Evolutionary conservation across 352 stramenopile species (phyloP).

Genomic region (Saprolegnia parasitica): DNA sequence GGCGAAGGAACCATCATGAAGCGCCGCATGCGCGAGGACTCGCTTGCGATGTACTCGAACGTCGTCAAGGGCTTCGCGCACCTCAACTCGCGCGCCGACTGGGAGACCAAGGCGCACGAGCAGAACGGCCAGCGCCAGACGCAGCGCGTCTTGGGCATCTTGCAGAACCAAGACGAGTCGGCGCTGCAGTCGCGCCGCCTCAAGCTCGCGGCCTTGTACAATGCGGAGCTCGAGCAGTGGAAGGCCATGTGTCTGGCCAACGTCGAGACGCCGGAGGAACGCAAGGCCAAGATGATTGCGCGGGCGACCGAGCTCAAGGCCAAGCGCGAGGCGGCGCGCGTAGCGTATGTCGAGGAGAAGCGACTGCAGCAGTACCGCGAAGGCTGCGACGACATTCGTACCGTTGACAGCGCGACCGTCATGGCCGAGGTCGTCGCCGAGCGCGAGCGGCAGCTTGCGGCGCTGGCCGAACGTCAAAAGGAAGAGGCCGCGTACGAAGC

Average conservation of each 20-base stretch:
- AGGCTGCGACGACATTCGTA: slow-evolving; percentile 24
- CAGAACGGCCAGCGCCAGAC: slow-evolving; percentile 51
- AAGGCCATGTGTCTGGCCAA: slow-evolving; percentile 56
- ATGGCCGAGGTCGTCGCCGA: slow-evolving; percentile 41
- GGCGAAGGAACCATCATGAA: slow-evolving; percentile 73
- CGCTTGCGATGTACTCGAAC: slow-evolving; percentile 47
- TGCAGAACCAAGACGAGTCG: slow-evolving; percentile 76
- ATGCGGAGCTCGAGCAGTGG: slow-evolving; percentile 72
- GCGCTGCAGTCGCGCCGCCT: slow-evolving; percentile 57
- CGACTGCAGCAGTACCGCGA: slow-evolving; percentile 68
- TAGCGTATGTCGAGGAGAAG: slow-evolving; percentile 67
- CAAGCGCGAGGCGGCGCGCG: slow-evolving; percentile 52
- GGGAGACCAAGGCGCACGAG: slow-evolving; percentile 56
- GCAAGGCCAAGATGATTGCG: slow-evolving; percentile 83
- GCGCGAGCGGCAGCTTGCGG: slow-evolving; percentile 55
- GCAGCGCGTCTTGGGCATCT: slow-evolving; percentile 37
- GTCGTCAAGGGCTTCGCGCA: slow-evolving; percentile 48
- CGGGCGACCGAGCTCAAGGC: slow-evolving; percentile 66
- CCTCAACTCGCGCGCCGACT: slow-evolving; percentile 59
- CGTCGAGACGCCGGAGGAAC: slow-evolving; percentile 69
- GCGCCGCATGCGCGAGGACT: slow-evolving; percentile 59
- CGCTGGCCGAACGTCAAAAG: slow-evolving; percentile 40
- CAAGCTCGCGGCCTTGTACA: slow-evolving; percentile 68
- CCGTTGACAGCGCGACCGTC: slow-evolving; percentile 7
- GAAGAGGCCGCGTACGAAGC: slow-evolving; percentile 51